Percentiles rank a stretch among this genome's conserved stretches.
phyloP scores from a whole-genome alignment of 805 yeast genomes.

The Diddensiella transvaalensis region DNA sequence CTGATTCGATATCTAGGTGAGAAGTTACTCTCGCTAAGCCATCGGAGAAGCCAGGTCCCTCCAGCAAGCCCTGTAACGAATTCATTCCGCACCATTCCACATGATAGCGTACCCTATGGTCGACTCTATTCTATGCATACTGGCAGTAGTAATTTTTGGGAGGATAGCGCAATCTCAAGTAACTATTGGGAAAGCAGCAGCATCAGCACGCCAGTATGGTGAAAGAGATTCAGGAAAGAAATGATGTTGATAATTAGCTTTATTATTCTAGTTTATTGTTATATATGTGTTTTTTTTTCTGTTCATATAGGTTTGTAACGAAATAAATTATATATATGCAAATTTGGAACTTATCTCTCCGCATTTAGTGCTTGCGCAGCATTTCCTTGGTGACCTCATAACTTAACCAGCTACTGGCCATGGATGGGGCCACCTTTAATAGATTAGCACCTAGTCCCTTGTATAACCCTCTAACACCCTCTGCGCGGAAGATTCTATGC shows the following conservation, averaged over 20 bases:
- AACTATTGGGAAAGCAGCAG: slow-evolving; percentile 17
- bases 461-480: slow-evolving; percentile 77
- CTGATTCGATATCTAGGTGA: slow-evolving; percentile 16
- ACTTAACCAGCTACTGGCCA: slow-evolving; percentile 94
- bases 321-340: too few species aligned
- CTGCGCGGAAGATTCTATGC: slow-evolving; percentile 59
- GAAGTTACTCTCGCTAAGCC: slow-evolving; percentile 9
- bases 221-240: neutral
- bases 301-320: too few species aligned
- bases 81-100: neutral
- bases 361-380: slow-evolving; percentile 8
- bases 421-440: slow-evolving; percentile 87
- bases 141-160: slow-evolving; percentile 15
- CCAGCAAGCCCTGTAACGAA: neutral
- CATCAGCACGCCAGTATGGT: slow-evolving; percentile 20
- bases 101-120: too few species aligned
- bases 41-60: neutral
- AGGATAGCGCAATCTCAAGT: slow-evolving; percentile 10
- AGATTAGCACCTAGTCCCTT: slow-evolving; percentile 64
- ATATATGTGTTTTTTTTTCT: neutral
- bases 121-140: neutral
- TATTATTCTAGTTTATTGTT: slow-evolving; percentile 51
- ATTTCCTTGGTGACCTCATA: slow-evolving; percentile 66
- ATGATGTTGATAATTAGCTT: neutral
- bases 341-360: too few species aligned